Percentiles rank a stretch among this genome's conserved stretches.
These are phyloP conservation scores for Cardamine occulta DNA, from an alignment of 345 rosid genomes.

Conservation along the genomic window DNA sequence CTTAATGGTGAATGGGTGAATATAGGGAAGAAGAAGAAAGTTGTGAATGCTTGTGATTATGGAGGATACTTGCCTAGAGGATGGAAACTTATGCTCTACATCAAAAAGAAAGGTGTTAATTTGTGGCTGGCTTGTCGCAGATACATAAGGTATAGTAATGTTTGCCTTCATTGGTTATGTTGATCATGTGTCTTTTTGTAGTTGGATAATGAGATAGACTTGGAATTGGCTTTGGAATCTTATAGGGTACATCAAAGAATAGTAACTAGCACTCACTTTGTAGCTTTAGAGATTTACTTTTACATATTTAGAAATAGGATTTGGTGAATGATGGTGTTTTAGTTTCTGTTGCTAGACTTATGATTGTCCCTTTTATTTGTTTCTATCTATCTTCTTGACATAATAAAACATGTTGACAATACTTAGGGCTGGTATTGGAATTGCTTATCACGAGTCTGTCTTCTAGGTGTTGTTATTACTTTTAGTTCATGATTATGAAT, in stretches of 20 bases:
- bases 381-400: slow-evolving; percentile 2
- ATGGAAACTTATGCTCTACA: slow-evolving; percentile 72
- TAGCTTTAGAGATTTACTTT: neutral
- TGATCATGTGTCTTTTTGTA: slow-evolving; percentile 15
- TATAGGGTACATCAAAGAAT: slow-evolving; percentile 9
- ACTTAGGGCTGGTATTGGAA: neutral
- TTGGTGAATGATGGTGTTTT: slow-evolving; percentile 6
- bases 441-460: too few relatives aligned
- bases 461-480: slow-evolving; percentile 12
- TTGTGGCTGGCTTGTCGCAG: slow-evolving; percentile 59
- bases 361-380: neutral
- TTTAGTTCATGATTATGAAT: neutral
- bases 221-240: slow-evolving; percentile 9
- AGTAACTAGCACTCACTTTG: neutral
- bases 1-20: slow-evolving; percentile 72
- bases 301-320: neutral
- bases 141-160: slow-evolving; percentile 65
- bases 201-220: slow-evolving; percentile 18
- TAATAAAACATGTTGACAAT: neutral
- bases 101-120: slow-evolving; percentile 52
- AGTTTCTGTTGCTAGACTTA: slow-evolving; percentile 5
- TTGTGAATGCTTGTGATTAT: slow-evolving; percentile 57
- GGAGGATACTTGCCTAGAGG: slow-evolving; percentile 62
- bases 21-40: slow-evolving; percentile 63
- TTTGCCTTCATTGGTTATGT: slow-evolving; percentile 10